These are phyloP conservation scores for Zymoseptoria passerinii DNA, from an alignment of 2,329 filamentous ascomycete species.

Conservation along the genomic window DNA sequence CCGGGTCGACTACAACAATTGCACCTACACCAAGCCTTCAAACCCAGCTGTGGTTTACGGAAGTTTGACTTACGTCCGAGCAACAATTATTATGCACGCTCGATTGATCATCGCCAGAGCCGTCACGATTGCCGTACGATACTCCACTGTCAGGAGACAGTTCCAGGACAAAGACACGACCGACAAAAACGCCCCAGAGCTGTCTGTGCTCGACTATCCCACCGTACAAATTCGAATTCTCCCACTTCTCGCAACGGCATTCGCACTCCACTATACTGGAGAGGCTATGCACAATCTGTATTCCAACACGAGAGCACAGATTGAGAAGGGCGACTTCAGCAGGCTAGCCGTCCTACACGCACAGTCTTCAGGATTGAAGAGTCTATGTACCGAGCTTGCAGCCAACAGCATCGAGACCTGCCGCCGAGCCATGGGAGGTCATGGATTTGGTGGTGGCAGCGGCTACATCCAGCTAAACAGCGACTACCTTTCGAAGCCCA, in stretches of 20 bases:
- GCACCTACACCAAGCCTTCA: constrained; percentile 39
- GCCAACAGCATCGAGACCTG: constrained; percentile 49
- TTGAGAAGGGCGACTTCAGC: constrained; percentile 44
- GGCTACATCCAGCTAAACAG: constrained; percentile 46
- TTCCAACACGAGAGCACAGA: constrained; percentile 36
- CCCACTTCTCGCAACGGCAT: constrained; percentile 46
- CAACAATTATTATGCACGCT: constrained; percentile 43
- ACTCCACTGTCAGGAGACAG: constrained; percentile 42
- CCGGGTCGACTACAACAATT: constrained; percentile 39
- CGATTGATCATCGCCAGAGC: constrained; percentile 45
- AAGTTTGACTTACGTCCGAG: constrained; percentile 42
- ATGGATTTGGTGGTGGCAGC: constrained; percentile 46
- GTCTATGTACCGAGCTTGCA: constrained; percentile 45
- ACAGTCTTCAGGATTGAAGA: constrained; percentile 47
- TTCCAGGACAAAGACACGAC: constrained; percentile 43
- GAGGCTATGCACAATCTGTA: constrained; percentile 46
- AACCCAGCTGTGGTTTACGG: constrained; percentile 45
- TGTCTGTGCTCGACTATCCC: constrained; percentile 46
- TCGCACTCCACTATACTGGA: constrained; percentile 42
- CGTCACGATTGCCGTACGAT: constrained; percentile 46
- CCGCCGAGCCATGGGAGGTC: constrained; percentile 45
- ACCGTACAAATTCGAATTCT: constrained; percentile 48
- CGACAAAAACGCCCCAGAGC: constrained; percentile 31
- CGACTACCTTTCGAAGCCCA: constrained; percentile 46
- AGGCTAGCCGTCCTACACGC: constrained; percentile 45